Evolutionary conservation across 2,329 filamentous ascomycete genomes (phyloP).

Genomic region (Gremmenia infestans): DNA sequence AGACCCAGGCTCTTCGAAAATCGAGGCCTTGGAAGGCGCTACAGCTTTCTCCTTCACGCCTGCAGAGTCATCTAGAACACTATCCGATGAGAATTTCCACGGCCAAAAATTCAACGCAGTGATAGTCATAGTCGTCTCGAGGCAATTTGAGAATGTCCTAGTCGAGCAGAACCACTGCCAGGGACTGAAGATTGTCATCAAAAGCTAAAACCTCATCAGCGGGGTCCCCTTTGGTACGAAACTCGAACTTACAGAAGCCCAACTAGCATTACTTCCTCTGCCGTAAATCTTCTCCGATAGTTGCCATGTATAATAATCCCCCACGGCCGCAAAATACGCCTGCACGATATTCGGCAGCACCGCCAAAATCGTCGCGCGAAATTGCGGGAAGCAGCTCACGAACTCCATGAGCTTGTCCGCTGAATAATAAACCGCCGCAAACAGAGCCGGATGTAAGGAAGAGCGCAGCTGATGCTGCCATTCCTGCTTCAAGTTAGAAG

Average conservation of each 20-base stretch:
- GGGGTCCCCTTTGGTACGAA: slow-evolving; percentile 31
- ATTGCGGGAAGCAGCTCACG: slow-evolving; percentile 48
- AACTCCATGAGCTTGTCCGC: slow-evolving; percentile 52
- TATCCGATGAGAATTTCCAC: slow-evolving; percentile 60
- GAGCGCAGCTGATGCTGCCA: slow-evolving; percentile 85
- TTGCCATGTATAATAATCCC: slow-evolving; percentile 86
- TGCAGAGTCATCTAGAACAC: slow-evolving; percentile 7
- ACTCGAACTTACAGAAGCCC: slow-evolving; percentile 55
- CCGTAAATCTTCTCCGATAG: slow-evolving; percentile 73
- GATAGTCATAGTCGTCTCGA: slow-evolving; percentile 84
- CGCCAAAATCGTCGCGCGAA: slow-evolving; percentile 63
- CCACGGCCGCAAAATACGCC: slow-evolving; percentile 68
- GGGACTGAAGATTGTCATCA: slow-evolving; percentile 68
- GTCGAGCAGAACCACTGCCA: slow-evolving; percentile 98
- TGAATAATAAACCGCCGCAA: slow-evolving; percentile 67
- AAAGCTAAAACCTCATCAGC: slow-evolving; percentile 46
- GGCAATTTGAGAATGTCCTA: slow-evolving; percentile 86
- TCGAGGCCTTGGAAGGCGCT: slow-evolving; percentile 8
- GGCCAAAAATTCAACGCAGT: slow-evolving; percentile 80
- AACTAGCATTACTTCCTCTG: slow-evolving; percentile 54
- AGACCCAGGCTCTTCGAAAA: slow-evolving; percentile 26
- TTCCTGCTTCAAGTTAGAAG: slow-evolving; percentile 56
- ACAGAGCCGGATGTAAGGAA: slow-evolving; percentile 84
- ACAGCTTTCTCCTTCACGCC: slow-evolving; percentile 30
- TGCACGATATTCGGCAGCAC: slow-evolving; percentile 71